These are phyloP conservation scores for Chrysosporium queenslandicum DNA, from an alignment of 2,329 filamentous ascomycete species.

Conservation along the genomic window DNA sequence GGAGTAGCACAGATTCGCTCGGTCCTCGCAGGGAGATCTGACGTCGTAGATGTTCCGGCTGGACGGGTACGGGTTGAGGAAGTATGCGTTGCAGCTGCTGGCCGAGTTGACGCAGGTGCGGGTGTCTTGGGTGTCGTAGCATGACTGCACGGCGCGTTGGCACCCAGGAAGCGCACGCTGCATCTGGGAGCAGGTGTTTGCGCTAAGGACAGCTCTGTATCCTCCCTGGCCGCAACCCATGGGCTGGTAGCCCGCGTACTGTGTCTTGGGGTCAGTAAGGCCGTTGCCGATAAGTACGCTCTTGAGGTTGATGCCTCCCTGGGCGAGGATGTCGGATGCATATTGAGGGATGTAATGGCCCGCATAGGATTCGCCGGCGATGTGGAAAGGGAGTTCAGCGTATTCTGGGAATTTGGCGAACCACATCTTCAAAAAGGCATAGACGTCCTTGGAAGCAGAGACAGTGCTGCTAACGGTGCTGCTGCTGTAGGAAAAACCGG, in stretches of 20 bases:
- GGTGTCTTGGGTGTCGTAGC: conserved; percentile 83
- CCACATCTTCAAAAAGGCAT: conserved; percentile 92
- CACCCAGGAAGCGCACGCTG: conserved; percentile 86
- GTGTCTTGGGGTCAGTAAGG: conserved; percentile 83
- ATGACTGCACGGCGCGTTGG: conserved; percentile 53
- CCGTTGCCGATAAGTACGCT: conserved; percentile 93
- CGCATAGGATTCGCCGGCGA: conserved; percentile 88
- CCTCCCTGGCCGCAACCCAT: conserved; percentile 97
- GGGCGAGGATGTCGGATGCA: conserved; percentile 77
- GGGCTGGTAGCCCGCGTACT: conserved; percentile 91
- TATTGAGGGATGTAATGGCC: conserved; percentile 95
- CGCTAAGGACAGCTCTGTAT: conserved; percentile 74
- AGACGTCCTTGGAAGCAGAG: conserved; percentile 94
- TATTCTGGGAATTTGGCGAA: conserved; percentile 99
- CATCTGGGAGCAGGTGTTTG: conserved; percentile 73
- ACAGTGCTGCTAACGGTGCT: conserved; percentile 80
- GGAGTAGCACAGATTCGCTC: conserved; percentile 80
- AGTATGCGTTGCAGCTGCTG: conserved; percentile 92
- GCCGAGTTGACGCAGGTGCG: conserved; percentile 44
- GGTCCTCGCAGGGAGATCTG: conserved; percentile 76
- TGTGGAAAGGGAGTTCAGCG: conserved; percentile 90
- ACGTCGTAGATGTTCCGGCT: conserved; percentile 95
- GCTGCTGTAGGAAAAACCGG: conserved; percentile 95
- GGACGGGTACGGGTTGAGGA: conserved; percentile 91
- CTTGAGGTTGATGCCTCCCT: conserved; percentile 95